Percentiles rank a stretch among this genome's conserved stretches.
Evolutionary conservation across 2,329 filamentous ascomycete genomes (phyloP).

Genomic region (Talaromyces atroroseus): DNA sequence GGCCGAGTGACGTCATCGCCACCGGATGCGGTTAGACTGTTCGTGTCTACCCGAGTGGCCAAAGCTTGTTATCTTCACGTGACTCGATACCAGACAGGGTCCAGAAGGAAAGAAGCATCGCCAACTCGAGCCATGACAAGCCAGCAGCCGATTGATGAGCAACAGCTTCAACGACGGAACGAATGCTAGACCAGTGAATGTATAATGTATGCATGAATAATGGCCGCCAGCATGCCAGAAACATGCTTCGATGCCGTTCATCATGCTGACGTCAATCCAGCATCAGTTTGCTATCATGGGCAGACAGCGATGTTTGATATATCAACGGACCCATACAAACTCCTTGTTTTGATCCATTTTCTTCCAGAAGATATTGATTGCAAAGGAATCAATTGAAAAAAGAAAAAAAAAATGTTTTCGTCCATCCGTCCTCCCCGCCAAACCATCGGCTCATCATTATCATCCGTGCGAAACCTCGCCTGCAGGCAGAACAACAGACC

Average conservation of each 20-base stretch:
- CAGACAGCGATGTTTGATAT: neutral
- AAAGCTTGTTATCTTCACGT: too few species aligned
- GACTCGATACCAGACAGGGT: too few species aligned
- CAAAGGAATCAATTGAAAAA: neutral
- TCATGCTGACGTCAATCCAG: conserved; percentile 8
- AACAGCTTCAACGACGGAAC: neutral
- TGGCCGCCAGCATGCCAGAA: neutral
- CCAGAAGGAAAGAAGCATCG: too few species aligned
- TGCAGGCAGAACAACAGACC: neutral
- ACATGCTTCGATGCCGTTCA: neutral
- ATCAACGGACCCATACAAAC: neutral
- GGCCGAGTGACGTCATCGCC: too few species aligned
- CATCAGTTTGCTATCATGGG: conserved; percentile 2
- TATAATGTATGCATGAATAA: too few species aligned
- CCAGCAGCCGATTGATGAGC: too few species aligned
- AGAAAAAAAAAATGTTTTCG: neutral
- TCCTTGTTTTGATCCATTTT: too few species aligned
- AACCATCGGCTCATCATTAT: neutral
- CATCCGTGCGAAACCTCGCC: neutral
- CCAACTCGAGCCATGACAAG: too few species aligned
- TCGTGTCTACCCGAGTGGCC: too few species aligned
- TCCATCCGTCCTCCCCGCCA: neutral
- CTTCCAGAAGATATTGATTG: too few species aligned
- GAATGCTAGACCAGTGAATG: too few species aligned
- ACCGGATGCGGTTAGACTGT: too few species aligned